Percentiles rank a stretch among this genome's conserved stretches.
phyloP scores from a whole-genome alignment of 352 stramenopile genomes.

The Thalassiosira delicatula region DNA sequence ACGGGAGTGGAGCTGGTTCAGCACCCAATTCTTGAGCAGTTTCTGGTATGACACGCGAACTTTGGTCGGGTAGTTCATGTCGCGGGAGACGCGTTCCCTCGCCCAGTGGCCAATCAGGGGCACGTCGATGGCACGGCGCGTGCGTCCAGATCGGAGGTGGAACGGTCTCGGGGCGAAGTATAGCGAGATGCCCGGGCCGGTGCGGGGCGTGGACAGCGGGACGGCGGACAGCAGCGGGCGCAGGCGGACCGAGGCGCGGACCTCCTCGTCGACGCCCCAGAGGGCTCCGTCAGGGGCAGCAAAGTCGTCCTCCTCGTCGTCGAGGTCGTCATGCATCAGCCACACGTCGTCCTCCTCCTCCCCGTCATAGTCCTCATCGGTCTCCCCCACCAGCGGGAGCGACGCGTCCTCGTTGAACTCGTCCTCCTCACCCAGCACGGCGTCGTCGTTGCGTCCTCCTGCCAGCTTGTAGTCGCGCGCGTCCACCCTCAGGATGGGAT shows the following conservation, averaged over 20 bases:
- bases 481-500: constrained; percentile 91
- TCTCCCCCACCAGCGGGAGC: constrained; percentile 78
- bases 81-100: constrained; percentile 95
- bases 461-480: constrained; percentile 62
- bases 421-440: constrained; percentile 69
- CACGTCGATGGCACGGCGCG: constrained; percentile 95
- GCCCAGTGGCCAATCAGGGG: constrained; percentile 99
- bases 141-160: constrained; percentile 95
- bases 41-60: constrained; percentile 99
- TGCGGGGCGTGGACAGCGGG: constrained; percentile 95
- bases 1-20: constrained; percentile 96
- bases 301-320: constrained; percentile 69
- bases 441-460: constrained; percentile 44
- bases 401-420: constrained; percentile 81
- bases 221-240: constrained; percentile 90
- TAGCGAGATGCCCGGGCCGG: constrained; percentile 95
- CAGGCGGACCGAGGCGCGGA: constrained; percentile 86
- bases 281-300: constrained; percentile 56
- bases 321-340: constrained; percentile 70
- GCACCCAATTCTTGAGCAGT: constrained; percentile 98
- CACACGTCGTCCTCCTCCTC: constrained; percentile 76
- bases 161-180: constrained; percentile 98
- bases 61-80: constrained; percentile 96
- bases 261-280: constrained; percentile 84
- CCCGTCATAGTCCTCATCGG: constrained; percentile 84